Conservation (phyloP, 768 basidiomycete genomes). For the Erythrobasidium yunnanense region DNA sequence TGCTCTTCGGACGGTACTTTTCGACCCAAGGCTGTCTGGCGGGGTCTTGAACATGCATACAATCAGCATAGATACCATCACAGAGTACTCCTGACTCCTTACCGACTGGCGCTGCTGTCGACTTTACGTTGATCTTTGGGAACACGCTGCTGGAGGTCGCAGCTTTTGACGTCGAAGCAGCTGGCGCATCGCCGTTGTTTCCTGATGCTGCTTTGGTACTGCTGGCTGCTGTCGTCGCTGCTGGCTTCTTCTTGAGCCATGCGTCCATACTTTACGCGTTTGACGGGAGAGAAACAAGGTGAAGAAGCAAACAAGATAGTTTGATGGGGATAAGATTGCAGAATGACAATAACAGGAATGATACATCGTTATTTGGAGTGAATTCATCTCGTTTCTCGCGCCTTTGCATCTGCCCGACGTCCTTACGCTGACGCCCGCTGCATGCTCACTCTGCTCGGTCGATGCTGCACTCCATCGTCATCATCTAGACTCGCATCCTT, state of each 20-base stretch:
- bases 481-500: neutral
- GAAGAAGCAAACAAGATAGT: too few species aligned
- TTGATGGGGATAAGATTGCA: too few species aligned
- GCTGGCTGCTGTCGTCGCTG: too few species aligned
- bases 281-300: neutral
- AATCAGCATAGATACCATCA: neutral
- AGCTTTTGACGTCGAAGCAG: conserved; percentile 2
- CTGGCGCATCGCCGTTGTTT: conserved; percentile 2
- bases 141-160: neutral
- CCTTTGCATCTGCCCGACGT: neutral
- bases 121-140: conserved; percentile 20
- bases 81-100: neutral
- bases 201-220: neutral
- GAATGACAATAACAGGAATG: too few species aligned
- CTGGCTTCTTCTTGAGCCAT: conserved; percentile 15
- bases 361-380: too few species aligned
- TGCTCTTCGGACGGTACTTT: conserved; percentile 98
- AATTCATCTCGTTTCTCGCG: neutral
- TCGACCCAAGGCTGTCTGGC: conserved; percentile 73
- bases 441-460: neutral
- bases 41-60: conserved; percentile 7
- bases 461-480: neutral
- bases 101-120: conserved; percentile 7
- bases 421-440: too few species aligned
- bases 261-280: conserved; percentile 12